Evolutionary conservation across 139 green algal genomes (phyloP).

Genomic region (Mesotaenium endlicherianum): DNA sequence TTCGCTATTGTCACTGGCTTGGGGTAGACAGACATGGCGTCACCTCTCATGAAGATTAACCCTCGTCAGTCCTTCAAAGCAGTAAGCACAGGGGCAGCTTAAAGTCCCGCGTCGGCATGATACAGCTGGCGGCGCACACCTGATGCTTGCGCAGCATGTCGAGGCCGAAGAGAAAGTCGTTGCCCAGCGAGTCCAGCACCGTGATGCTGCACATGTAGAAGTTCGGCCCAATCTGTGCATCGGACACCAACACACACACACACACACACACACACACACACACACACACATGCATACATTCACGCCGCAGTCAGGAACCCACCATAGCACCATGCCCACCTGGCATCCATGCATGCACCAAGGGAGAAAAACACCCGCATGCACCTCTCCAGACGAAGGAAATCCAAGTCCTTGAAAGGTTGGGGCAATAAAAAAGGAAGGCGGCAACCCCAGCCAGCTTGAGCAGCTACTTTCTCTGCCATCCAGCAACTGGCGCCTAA

Average conservation of each 20-base stretch:
- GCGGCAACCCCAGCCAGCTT: no score
- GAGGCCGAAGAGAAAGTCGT: conserved; percentile 94
- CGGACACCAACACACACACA: background rate
- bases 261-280: background rate
- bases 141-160: conserved; percentile 90
- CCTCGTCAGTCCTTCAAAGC: background rate
- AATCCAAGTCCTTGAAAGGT: no score
- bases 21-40: background rate
- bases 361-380: no score
- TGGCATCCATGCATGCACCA: no score
- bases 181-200: conserved; percentile 83
- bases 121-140: background rate
- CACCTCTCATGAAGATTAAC: background rate
- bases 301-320: no score
- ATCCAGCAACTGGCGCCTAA: no score
- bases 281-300: background rate
- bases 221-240: conserved; percentile 57
- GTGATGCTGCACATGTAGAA: conserved; percentile 82
- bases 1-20: background rate
- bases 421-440: no score
- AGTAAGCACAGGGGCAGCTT: background rate
- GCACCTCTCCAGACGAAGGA: no score
- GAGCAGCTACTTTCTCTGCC: no score
- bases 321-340: no score
- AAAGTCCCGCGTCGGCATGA: background rate